These are phyloP conservation scores for Harringtonia lauricola DNA, from an alignment of 2,329 filamentous ascomycete species.

Conservation along the genomic window DNA sequence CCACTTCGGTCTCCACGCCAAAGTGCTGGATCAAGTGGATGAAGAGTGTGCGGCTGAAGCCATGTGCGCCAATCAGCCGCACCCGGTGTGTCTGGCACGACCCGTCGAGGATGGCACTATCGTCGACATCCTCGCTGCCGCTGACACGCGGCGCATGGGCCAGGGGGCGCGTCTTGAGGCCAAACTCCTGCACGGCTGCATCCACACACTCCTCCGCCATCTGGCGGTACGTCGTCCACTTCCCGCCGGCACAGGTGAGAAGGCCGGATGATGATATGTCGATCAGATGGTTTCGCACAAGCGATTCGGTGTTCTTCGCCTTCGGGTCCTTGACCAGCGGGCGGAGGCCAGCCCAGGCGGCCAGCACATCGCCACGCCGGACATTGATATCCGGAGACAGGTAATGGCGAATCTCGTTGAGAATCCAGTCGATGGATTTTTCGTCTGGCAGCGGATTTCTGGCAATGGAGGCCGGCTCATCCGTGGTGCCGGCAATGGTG, in stretches of 20 bases:
- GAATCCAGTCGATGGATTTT: slow-evolving; percentile 72
- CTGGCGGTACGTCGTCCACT: slow-evolving; percentile 83
- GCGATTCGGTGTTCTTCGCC: slow-evolving; percentile 70
- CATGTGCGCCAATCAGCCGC: slow-evolving; percentile 66
- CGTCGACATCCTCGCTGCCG: slow-evolving; percentile 56
- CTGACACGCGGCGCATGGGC: slow-evolving; percentile 50
- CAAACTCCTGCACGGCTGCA: slow-evolving; percentile 59
- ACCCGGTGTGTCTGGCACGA: slow-evolving; percentile 65
- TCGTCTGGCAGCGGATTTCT: slow-evolving; percentile 61
- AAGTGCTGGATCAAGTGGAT: slow-evolving; percentile 94
- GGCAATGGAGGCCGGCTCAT: slow-evolving; percentile 59
- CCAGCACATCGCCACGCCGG: slow-evolving; percentile 63
- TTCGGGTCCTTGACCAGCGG: slow-evolving; percentile 73
- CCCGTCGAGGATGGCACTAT: slow-evolving; percentile 60
- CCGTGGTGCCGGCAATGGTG: slow-evolving; percentile 76
- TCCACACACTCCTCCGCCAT: slow-evolving; percentile 84
- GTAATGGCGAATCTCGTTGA: slow-evolving; percentile 67
- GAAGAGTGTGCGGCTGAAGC: slow-evolving; percentile 75
- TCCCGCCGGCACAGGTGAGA: slow-evolving; percentile 71
- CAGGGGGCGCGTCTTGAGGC: slow-evolving; percentile 34
- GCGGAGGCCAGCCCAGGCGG: slow-evolving; percentile 68
- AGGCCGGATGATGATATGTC: slow-evolving; percentile 65
- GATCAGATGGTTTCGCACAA: slow-evolving; percentile 73
- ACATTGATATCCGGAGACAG: slow-evolving; percentile 66
- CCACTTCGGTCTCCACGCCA: slow-evolving; percentile 83